Conservation (phyloP, 2,329 filamentous ascomycete genomes). For the Neopestalotiopsis clavispora region DNA sequence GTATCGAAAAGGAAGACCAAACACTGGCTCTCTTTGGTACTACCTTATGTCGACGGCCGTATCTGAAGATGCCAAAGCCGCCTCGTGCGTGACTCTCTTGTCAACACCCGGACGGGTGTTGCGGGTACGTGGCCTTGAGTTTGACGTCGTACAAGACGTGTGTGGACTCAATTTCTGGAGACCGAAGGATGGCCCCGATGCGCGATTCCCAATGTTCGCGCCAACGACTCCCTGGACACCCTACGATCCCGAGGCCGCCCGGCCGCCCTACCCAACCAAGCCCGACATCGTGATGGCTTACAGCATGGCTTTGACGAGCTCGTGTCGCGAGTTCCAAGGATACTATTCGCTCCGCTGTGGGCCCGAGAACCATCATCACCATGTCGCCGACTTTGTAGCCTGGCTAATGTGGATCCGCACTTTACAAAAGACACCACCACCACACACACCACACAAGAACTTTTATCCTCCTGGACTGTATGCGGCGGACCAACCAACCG, state of each 20-base stretch:
- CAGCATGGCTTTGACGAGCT: conserved; percentile 8
- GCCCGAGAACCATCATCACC: not conserved
- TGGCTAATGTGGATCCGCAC: conserved; percentile 10
- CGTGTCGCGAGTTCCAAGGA: conserved; percentile 6
- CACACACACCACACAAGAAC: not conserved
- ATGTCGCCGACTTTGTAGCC: conserved; percentile 13
- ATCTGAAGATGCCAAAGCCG: not conserved
- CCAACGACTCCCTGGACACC: not conserved
- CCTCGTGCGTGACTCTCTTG: not conserved
- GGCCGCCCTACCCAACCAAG: not conserved
- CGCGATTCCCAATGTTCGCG: not conserved
- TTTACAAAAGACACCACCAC: not conserved
- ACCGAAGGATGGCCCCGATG: not conserved
- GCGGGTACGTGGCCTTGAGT: not conserved
- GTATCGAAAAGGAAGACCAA: not conserved
- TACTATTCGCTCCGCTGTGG: conserved; percentile 2
- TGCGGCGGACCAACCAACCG: conserved; percentile 7
- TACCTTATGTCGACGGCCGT: not conserved
- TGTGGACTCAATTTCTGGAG: not conserved
- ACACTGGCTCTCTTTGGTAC: not conserved
- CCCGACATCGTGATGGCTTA: conserved; percentile 9
- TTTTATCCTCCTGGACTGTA: conserved; percentile 15
- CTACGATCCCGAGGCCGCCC: not conserved
- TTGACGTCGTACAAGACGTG: not conserved
- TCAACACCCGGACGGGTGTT: not conserved